These are phyloP conservation scores for Hibiscus mutabilis DNA, from an alignment of 345 rosid genomes.

Conservation along the genomic window DNA sequence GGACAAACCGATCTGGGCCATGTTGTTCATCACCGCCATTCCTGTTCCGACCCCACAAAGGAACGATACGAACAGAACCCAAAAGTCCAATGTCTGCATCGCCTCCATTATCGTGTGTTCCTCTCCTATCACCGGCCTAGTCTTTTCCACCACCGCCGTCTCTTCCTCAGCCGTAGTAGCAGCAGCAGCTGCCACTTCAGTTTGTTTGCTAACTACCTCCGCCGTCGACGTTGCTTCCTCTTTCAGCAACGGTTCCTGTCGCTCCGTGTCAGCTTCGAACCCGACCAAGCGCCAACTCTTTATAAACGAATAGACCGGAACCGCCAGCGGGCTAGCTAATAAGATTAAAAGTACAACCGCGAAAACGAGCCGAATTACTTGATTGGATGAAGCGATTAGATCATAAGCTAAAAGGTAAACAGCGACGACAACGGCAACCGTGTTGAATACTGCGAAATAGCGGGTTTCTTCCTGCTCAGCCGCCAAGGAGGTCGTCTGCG, in stretches of 20 bases:
- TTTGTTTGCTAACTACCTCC: not conserved
- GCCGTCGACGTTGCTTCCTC: slow-evolving; percentile 10
- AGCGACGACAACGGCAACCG: slow-evolving; percentile 64
- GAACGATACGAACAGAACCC: slow-evolving; percentile 77
- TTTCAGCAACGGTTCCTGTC: slow-evolving; percentile 46
- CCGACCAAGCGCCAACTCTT: slow-evolving; percentile 27
- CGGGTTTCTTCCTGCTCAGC: slow-evolving; percentile 54
- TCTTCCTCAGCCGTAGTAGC: too few relatives aligned
- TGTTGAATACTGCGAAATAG: slow-evolving; percentile 55
- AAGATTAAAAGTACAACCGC: slow-evolving; percentile 27
- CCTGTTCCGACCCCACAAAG: slow-evolving; percentile 92
- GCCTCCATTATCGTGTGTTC: slow-evolving; percentile 80
- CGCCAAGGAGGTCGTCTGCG: slow-evolving; percentile 34
- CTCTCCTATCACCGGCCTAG: slow-evolving; percentile 63
- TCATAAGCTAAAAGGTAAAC: slow-evolving; percentile 64
- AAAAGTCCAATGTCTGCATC: slow-evolving; percentile 63
- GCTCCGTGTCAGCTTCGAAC: slow-evolving; percentile 26
- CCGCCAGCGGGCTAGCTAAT: slow-evolving; percentile 52
- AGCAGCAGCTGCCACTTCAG: not conserved
- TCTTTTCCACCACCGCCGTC: slow-evolving; percentile 14
- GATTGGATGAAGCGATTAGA: slow-evolving; percentile 37
- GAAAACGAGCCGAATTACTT: slow-evolving; percentile 33
- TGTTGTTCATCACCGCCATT: slow-evolving; percentile 76
- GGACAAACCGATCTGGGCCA: slow-evolving; percentile 89
- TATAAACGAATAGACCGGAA: slow-evolving; percentile 44